Base-by-base conservation (phyloP, 2,329 filamentous ascomycete genomes). In the Xylaria sp. region DNA sequence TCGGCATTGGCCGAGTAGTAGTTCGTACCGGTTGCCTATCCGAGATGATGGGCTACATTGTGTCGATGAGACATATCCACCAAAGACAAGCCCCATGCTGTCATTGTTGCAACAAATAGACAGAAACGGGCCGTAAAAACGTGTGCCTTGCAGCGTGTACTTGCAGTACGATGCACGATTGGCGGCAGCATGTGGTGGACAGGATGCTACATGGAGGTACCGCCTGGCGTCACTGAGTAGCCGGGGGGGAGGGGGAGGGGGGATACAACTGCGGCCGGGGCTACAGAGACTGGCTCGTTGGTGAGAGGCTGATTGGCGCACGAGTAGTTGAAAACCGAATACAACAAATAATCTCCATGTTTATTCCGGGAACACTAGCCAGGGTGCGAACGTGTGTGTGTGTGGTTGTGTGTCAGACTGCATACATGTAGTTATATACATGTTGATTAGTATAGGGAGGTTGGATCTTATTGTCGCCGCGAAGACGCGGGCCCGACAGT, bases 1-100 rank as follows among this genome's bases (percentile, higher is more conserved):
- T 55, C 60, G 57, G 60, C 44, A 53, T 52, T 53, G 43, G 19
- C 60, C 57, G 57, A 58, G 29, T 49, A 44, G 50, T 48, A 42
- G 39, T 46, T 34, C 22, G 21, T 17, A 13, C 11, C 38, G 11
- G 41, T 57, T 60, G 53, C 59, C 59, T 52, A 56, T 56, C 56
- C 21, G 39, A 60, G 59, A 40, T 52, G 39, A 48, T 53, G 39
- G 40, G 42, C 50, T 39, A 52, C 16, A 44, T 49, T 39, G 26
- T 50, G 44, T 18, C 44, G 46, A 50, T 51, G 34, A 24, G 21
- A 51, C 24, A 38, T 34, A n/a, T 49, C 52, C 51, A 45, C 37
- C 48, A 57, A 29, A 45, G 52, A 47, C 48, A 50, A 44, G 41
- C 26, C 46, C 52, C 52, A 51, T 52, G 54, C 34, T 39, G 11